phyloP scores from a whole-genome alignment of 2,329 filamentous ascomycete genomes.

The Neonectria coccinea region DNA sequence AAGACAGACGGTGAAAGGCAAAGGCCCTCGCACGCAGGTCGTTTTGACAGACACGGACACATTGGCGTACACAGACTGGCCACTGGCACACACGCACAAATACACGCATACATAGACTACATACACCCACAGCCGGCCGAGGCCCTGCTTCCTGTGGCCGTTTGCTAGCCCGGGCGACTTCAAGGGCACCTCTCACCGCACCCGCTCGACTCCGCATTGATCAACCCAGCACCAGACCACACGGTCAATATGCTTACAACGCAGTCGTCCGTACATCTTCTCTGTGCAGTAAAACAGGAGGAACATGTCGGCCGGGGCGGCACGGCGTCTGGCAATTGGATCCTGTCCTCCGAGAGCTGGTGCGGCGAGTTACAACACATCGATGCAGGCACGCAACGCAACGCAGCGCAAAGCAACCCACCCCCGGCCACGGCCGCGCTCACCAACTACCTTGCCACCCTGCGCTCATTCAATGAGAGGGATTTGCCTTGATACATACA shows the following conservation, averaged over 20 bases:
- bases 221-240: neutral
- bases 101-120: neutral
- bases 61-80: neutral
- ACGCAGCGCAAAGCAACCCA: neutral
- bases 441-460: slow-evolving; percentile 3
- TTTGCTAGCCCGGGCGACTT: slow-evolving; percentile 2
- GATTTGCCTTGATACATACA: slow-evolving; percentile 3
- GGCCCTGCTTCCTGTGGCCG: slow-evolving; percentile 9
- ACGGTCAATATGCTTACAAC: neutral
- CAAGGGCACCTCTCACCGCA: slow-evolving; percentile 23
- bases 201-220: slow-evolving; percentile 19
- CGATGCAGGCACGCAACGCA: slow-evolving; percentile 19
- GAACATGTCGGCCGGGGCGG: slow-evolving; percentile 4
- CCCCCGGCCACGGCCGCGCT: slow-evolving; percentile 2
- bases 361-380: slow-evolving; percentile 30
- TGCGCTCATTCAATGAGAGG: neutral
- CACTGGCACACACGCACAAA: neutral
- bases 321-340: slow-evolving; percentile 19
- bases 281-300: neutral
- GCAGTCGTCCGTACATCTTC: slow-evolving; percentile 3
- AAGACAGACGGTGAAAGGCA: slow-evolving; percentile 24
- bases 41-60: slow-evolving; percentile 22
- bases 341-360: slow-evolving; percentile 14
- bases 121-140: slow-evolving; percentile 8
- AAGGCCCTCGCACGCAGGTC: slow-evolving; percentile 6